Percentiles rank a stretch among this genome's conserved stretches.
Conservation (phyloP, 2,329 filamentous ascomycete genomes). For the Diaporthe sp. region DNA sequence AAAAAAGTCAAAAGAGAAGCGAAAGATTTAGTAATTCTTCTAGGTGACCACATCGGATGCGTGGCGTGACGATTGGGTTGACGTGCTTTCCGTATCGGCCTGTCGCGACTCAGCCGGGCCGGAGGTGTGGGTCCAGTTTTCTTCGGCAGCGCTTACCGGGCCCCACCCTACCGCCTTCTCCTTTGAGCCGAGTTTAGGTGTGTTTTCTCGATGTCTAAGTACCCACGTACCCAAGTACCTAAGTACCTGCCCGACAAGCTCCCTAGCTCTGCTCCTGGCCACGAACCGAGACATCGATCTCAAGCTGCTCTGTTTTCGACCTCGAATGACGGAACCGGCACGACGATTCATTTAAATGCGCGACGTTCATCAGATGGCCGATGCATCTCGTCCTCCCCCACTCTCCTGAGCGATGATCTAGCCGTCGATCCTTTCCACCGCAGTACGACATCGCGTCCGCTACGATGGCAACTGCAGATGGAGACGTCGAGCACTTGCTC, state of each 20-base stretch:
- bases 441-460: constrained; percentile 33
- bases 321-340: constrained; percentile 19
- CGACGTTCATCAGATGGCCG: constrained; percentile 4
- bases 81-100: constrained; percentile 31
- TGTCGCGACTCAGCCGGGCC: constrained; percentile 33
- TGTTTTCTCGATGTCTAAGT: background rate
- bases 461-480: constrained; percentile 45
- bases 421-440: constrained; percentile 46
- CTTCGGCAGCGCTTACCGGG: background rate
- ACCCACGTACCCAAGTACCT: background rate
- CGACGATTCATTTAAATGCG: background rate
- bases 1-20: constrained; percentile 8
- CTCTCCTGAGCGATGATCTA: constrained; percentile 38
- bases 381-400: constrained; percentile 20
- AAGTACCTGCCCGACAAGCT: constrained; percentile 2
- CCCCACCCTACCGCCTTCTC: constrained; percentile 30
- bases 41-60: background rate
- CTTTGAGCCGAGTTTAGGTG: background rate
- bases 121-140: constrained; percentile 14
- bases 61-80: constrained; percentile 28
- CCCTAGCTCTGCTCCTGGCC: constrained; percentile 17
- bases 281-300: constrained; percentile 28
- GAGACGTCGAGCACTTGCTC: constrained; percentile 42
- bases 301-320: constrained; percentile 5
- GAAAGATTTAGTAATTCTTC: background rate